Evolutionary conservation across 1,284 basidiomycete genomes (phyloP), one percentile per base, ranked within the genome.

Genomic region (Pyrrhoderma noxium): DNA sequence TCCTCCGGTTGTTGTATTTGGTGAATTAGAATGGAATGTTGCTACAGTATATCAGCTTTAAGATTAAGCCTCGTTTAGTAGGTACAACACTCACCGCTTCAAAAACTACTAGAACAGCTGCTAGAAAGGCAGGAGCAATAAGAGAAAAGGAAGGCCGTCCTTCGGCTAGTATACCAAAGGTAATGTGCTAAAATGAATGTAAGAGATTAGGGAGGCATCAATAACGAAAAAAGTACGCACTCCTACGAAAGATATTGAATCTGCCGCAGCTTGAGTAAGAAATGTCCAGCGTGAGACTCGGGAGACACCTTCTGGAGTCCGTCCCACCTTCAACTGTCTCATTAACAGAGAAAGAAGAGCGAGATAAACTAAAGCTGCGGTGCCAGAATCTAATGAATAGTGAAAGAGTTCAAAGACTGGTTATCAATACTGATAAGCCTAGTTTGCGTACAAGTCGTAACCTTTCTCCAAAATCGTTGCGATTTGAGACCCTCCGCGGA

Each of bases 1-100:
- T 85, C 76, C 62, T 93, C 91, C 1, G 89, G 87, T 1, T 81
- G 77, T 71, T 93, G 91, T 21, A 93, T 81, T 55, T 89, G 82
- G 56, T 86, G 79, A 7, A 92, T 79, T 14, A 90, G 70, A 27
- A 86, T 79, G 0, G 84, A 78, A 60, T 91, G 90, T 81, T 92
- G 85, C 91, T 93, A 57, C 4, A 22, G 27, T 36, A 25, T 39
- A 34, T 9, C 11, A 11, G 49, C n/a, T 18, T 45, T 36, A 22
- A 37, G 9, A 49, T 4, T 27, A 54, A 31, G 1, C 14, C 11
- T 45, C 16, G 53, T 34, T 42, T 21, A 14, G 13, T 36, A 46
- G 35, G 8, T 31, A 11, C 21, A 2, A 16, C 31, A 72, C 80
- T 60, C 57, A 88, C 87, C 42, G 82, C 80, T 71, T 90, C 82